Base-by-base conservation (phyloP, 2,329 filamentous ascomycete genomes). In the Xylariaceae sp. region DNA sequence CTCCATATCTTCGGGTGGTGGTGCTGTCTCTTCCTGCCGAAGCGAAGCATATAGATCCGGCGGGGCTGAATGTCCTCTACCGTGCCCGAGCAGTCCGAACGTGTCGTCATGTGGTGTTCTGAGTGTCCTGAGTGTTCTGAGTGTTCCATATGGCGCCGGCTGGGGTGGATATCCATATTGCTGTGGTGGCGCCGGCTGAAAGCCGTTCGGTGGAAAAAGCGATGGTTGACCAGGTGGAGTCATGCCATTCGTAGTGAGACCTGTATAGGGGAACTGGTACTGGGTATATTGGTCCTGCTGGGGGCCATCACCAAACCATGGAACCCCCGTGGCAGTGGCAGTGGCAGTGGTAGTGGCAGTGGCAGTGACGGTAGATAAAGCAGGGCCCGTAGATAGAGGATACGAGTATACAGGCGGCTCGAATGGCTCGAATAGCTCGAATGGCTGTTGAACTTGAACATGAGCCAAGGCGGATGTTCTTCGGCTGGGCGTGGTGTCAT, bases 1-100 rank as follows among this genome's bases (percentile, higher is more conserved):
- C 66, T 89, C 87, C 87, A 91, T 89, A 68, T 92, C 88, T 65
- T 89, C 86, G 0, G 87, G 84, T 0, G 88, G 87, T 5, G 88
- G 88, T 5, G 85, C 81, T 1, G 84, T 77, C 58, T 88, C 86
- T 66, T 89, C 85, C 65, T 91, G 87, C 53, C 85, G 80, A 2
- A 92, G 77, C 3, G 87, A 86, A 0, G 85, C 86, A 62, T 89
- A 90, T 55, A 92, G 73, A 68, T 92, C 87, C 7, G 88, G 88
- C 3, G 86, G 86, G 60, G 89, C 86, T 6, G 86, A 86, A 47
- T 88, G 75, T 62, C 89, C 86, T 3, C 86, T 78, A 68, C 88
- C 90, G 70, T 89, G 86, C 2, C 83, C 79, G 49, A 85, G 85
- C 39, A 86, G 73, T 0, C 79, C 75, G 67, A 87, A 83, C 8